These are phyloP conservation scores for Coprinopsis marcescibilis DNA, from an alignment of 768 basidiomycete species.

Conservation along the genomic window DNA sequence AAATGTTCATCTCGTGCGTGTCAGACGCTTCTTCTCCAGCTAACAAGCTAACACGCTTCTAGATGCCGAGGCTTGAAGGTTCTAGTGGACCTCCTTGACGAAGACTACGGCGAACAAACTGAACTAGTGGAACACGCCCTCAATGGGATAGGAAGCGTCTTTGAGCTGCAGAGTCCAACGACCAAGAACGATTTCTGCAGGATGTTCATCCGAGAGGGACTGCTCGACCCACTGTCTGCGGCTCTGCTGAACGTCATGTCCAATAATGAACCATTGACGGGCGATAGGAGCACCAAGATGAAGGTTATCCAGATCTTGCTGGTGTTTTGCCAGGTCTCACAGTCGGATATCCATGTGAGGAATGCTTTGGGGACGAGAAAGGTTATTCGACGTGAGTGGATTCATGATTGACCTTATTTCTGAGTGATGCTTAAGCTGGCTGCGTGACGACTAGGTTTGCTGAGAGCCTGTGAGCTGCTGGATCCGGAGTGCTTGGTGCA, in stretches of 20 bases:
- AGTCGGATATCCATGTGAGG: slow-evolving; percentile 88
- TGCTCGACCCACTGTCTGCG: slow-evolving; percentile 86
- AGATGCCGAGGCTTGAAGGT: slow-evolving; percentile 94
- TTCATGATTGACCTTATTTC: slow-evolving; percentile 10
- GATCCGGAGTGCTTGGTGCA: slow-evolving; percentile 85
- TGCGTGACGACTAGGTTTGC: slow-evolving; percentile 49
- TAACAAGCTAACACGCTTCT: neutral
- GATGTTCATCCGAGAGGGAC: slow-evolving; percentile 95
- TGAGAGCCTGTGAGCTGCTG: slow-evolving; percentile 82
- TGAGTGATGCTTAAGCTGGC: neutral
- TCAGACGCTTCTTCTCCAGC: neutral
- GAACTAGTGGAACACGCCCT: slow-evolving; percentile 90
- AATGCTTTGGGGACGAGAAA: slow-evolving; percentile 89
- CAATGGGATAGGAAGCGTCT: slow-evolving; percentile 91
- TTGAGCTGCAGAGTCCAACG: slow-evolving; percentile 93
- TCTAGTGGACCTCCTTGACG: slow-evolving; percentile 92
- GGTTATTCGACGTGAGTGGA: slow-evolving; percentile 74
- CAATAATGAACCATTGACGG: slow-evolving; percentile 38
- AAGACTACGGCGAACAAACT: slow-evolving; percentile 88
- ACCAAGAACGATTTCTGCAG: slow-evolving; percentile 98
- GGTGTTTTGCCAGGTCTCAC: slow-evolving; percentile 95
- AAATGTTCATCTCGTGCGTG: slow-evolving; percentile 97
- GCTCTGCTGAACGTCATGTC: slow-evolving; percentile 86
- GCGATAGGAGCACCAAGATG: slow-evolving; percentile 48
- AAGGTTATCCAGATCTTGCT: slow-evolving; percentile 86